Evolutionary conservation across 192 early-diverging fungal species (phyloP).

Genomic region (Anaeromyces robustus): DNA sequence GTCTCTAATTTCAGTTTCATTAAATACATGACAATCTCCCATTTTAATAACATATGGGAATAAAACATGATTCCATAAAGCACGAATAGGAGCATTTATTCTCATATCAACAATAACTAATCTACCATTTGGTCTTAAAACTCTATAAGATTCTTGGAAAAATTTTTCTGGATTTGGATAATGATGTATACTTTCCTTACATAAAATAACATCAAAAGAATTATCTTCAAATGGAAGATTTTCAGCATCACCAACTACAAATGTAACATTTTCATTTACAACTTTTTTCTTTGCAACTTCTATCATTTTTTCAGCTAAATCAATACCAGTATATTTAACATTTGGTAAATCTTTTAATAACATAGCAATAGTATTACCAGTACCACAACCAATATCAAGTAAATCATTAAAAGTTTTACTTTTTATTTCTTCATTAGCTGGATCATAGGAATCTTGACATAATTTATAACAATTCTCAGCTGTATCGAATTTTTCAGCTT

Average conservation of each 20-base stretch:
- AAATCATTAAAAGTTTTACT: background rate
- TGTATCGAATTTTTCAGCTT: background rate
- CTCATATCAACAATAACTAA: background rate
- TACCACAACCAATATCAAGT: background rate
- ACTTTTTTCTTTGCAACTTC: background rate
- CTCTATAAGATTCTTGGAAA: background rate
- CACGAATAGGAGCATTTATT: background rate
- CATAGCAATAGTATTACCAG: background rate
- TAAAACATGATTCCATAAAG: background rate
- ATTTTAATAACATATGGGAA: background rate
- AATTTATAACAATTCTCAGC: background rate
- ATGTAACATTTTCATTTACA: background rate
- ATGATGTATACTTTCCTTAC: background rate
- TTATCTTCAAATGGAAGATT: background rate
- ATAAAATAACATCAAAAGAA: background rate
- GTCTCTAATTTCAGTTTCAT: background rate
- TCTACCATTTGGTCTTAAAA: background rate
- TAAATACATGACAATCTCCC: background rate
- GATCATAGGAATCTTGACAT: background rate
- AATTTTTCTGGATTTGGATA: background rate
- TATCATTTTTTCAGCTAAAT: background rate
- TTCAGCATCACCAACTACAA: background rate
- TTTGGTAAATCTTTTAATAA: background rate
- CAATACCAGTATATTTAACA: background rate
- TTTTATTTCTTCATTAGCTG: background rate